A percentile compares a stretch with the other conserved stretches of the same genome.
Evolutionary conservation across 805 yeast genomes (phyloP).

Genomic region (Kurtzmaniella fragi): DNA sequence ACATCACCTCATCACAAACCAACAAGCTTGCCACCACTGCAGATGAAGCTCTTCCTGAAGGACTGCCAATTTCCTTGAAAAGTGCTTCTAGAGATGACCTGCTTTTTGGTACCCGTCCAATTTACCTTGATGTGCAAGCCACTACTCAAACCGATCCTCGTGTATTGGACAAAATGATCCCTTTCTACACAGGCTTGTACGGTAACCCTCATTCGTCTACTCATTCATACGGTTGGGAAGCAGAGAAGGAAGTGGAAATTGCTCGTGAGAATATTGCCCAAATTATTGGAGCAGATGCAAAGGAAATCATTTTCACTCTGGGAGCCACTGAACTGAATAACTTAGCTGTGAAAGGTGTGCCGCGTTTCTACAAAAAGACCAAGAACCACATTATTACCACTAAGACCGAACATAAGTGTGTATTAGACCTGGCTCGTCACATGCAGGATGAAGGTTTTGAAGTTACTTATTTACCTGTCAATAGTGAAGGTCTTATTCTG

Average conservation of each 20-base stretch:
- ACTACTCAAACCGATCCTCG: conserved; percentile 98
- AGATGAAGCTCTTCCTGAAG: conserved; percentile 26
- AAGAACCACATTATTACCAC: conserved; percentile 93
- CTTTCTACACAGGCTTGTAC: conserved; percentile 83
- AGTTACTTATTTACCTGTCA: conserved; percentile 87
- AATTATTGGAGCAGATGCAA: conserved; percentile 88
- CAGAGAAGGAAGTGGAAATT: conserved; percentile 83
- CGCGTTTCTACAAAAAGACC: conserved; percentile 83
- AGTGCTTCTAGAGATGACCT: conserved; percentile 42
- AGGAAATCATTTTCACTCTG: conserved; percentile 92
- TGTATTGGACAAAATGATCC: conserved; percentile 83
- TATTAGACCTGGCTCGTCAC: conserved; percentile 92
- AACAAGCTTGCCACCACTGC: not conserved
- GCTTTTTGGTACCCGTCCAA: conserved; percentile 73
- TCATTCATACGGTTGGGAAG: conserved; percentile 98
- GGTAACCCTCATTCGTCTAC: conserved; percentile 98
- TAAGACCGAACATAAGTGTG: conserved; percentile 98
- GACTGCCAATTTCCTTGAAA: conserved; percentile 41
- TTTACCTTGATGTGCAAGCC: conserved; percentile 95
- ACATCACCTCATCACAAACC: too few species aligned
- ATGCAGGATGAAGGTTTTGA: conserved; percentile 96
- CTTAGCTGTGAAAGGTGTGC: conserved; percentile 92
- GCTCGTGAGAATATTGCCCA: conserved; percentile 82
- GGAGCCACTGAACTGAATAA: conserved; percentile 98
- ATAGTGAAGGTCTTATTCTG: conserved; percentile 71